Base-by-base conservation (phyloP, 768 basidiomycete genomes). In the Daedaleopsis nitida region DNA sequence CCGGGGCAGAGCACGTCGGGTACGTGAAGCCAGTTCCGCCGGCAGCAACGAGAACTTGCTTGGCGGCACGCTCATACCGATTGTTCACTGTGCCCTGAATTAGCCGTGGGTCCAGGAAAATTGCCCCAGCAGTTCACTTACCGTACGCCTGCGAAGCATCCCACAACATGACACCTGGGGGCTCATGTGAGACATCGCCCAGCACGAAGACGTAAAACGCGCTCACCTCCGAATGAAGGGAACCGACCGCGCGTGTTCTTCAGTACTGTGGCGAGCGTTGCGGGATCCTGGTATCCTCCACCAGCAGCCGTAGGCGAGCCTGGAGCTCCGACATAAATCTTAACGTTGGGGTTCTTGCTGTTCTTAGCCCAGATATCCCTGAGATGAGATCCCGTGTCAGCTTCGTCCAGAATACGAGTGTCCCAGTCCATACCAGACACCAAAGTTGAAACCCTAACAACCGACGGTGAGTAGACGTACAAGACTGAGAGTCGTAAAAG, bases 11-110 rank as follows among this genome's bases (percentile, higher is more conserved):
- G 69, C 86, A 89, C 53, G 81, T 64, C 16, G 86, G 86, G 72
- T 78, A 88, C 3, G 82, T 83, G 71, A 89, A 89, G 9, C 87
- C 86, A 17, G 83, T 85, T n/a, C 86, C 85, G 50, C 87, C 86
- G 38, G 86, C 83, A 14, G 83, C 81, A 14, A 74, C 71, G 39
- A 89, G 76, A 27, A 83, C 79, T 59, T 81, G 80, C 74, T 90
- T 89, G 61, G 88, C 82, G 7, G 80, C 83, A 16, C 79, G 69
- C 66, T 88, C 86, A 64, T 81, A 89, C 32, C 83, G 80, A 59
- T 76, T 73, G 68, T 89, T 89, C 32, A 77, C 87, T 78, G 52
- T 10, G 24, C 35, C 24, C 24, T 37, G 37, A 34, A 34, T 35
- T 27, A 50, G 17, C n/a, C 13, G 11, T 43, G 27, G 27, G 37